Conservation (phyloP, 2,329 filamentous ascomycete genomes). For the Thermothelomyces thermophilus region DNA sequence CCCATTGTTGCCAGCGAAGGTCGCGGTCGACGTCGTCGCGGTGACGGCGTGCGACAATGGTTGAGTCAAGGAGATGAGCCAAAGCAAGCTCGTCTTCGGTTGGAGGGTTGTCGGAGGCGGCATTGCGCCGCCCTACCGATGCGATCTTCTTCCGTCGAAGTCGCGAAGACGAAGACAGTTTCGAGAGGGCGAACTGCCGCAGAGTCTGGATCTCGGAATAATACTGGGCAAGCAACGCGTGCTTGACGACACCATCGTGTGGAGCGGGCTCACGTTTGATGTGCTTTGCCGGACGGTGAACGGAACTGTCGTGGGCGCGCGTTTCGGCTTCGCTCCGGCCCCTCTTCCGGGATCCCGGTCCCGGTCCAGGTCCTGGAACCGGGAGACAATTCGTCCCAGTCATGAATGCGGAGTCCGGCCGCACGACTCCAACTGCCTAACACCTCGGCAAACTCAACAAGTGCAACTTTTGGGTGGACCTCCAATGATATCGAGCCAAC, state of each 20-base stretch:
- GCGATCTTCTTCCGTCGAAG: constrained; percentile 52
- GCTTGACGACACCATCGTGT: constrained; percentile 30
- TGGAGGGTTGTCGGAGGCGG: constrained; percentile 13
- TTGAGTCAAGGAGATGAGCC: constrained; percentile 58
- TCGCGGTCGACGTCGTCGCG: constrained; percentile 28
- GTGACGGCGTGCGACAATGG: constrained; percentile 52
- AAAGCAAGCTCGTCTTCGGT: constrained; percentile 39
- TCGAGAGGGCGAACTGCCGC: constrained; percentile 61
- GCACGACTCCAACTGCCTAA: not conserved
- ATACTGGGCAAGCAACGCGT: constrained; percentile 62
- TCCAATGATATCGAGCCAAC: not conserved
- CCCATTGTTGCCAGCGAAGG: constrained; percentile 49
- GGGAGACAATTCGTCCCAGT: not conserved
- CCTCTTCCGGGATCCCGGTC: constrained; percentile 16
- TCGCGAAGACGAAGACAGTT: constrained; percentile 61
- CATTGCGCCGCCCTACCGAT: constrained; percentile 33
- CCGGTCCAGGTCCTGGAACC: not conserved
- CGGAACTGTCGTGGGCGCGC: constrained; percentile 8
- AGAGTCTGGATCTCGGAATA: constrained; percentile 62
- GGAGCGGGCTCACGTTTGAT: constrained; percentile 12
- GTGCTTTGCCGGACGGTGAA: constrained; percentile 20
- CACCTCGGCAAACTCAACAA: not conserved
- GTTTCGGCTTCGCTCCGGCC: constrained; percentile 12
- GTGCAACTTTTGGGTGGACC: not conserved
- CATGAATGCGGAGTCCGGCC: constrained; percentile 13